Conservation (phyloP, 2,329 filamentous ascomycete species). For the Botryotinia convoluta region DNA sequence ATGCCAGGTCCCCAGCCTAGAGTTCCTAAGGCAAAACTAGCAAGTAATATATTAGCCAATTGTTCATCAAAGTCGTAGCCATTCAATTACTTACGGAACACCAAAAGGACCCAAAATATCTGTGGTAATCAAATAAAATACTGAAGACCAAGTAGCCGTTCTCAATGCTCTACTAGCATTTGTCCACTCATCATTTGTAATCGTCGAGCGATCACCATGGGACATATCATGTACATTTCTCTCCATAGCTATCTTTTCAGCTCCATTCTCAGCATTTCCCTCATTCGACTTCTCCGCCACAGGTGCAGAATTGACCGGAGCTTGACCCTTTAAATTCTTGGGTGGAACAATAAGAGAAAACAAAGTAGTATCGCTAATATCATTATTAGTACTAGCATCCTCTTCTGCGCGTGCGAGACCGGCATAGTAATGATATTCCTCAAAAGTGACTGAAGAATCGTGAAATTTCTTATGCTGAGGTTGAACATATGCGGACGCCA, state of each 20-base stretch:
- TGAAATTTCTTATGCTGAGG: conserved; percentile 24
- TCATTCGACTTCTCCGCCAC: neutral
- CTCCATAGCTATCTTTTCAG: neutral
- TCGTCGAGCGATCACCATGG: conserved; percentile 20
- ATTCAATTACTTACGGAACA: conserved; percentile 21
- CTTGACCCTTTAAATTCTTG: conserved; percentile 17
- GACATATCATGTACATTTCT: conserved; percentile 3
- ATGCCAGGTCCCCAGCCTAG: conserved; percentile 23
- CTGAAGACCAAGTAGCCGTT: conserved; percentile 46
- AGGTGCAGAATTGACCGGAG: neutral
- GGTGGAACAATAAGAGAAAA: conserved; percentile 22
- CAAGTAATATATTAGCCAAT: neutral
- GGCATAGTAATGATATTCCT: conserved; percentile 41
- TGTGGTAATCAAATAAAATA: conserved; percentile 39
- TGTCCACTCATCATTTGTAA: conserved; percentile 44
- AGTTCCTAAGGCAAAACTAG: conserved; percentile 20
- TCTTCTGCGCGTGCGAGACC: conserved; percentile 32
- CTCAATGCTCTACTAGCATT: conserved; percentile 46
- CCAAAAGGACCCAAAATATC: conserved; percentile 25
- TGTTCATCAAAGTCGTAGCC: neutral
- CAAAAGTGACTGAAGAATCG: conserved; percentile 37
- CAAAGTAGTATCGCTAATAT: conserved; percentile 17
- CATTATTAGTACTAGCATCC: conserved; percentile 2
- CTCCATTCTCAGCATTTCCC: neutral
- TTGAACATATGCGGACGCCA: neutral